Base-by-base conservation (phyloP, 768 basidiomycete species). In the Termitomyces sp. region DNA sequence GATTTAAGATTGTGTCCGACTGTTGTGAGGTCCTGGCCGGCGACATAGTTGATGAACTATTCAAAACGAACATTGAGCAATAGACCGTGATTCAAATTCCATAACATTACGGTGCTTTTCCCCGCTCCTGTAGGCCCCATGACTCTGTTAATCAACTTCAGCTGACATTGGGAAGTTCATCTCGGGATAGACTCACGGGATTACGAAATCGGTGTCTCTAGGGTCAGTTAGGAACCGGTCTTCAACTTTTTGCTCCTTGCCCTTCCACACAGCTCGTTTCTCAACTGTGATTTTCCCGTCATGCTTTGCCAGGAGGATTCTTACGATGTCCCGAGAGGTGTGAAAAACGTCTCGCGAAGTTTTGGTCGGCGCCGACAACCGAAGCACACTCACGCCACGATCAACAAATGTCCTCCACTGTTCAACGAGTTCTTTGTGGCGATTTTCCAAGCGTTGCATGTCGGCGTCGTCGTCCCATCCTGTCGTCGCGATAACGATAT, bases 31-130 rank as follows among this genome's bases (percentile, higher is more conserved):
- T 36, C 13, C 18, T 50, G 41, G 15, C 42, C 58, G 1, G 42
- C 41, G 10, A 59, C 38, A 15, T 23, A 32, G 47, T 56, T 59
- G 36, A 59, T 59, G 54, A 59, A 59, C 58, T 59, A 46, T 16
- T 25, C 27, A 22, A 3, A 29, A 29, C 20, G 23, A 20, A 27
- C n/a, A 36, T 23, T 36, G 18, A 29, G 20, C 7, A 22, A 27
- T 33, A 16, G 25, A 46, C 12, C 12, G 3, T 9, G 18, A 16
- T 18, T 9, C 7, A 5, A 22, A 10, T 7, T 16, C 15, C 18
- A 38, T 18, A 25, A 2, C 12, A 48, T 18, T 51, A 60, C 58
- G 43, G 55, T 55, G 51, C 58, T 60, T 50, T 56, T 60, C 2
- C 58, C 58, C 7, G 52, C 46, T 46, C 58, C 58, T 22, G 55